These are phyloP conservation scores for Leccinum pachyderme DNA, from an alignment of 1,284 basidiomycete genomes.

Conservation along the genomic window DNA sequence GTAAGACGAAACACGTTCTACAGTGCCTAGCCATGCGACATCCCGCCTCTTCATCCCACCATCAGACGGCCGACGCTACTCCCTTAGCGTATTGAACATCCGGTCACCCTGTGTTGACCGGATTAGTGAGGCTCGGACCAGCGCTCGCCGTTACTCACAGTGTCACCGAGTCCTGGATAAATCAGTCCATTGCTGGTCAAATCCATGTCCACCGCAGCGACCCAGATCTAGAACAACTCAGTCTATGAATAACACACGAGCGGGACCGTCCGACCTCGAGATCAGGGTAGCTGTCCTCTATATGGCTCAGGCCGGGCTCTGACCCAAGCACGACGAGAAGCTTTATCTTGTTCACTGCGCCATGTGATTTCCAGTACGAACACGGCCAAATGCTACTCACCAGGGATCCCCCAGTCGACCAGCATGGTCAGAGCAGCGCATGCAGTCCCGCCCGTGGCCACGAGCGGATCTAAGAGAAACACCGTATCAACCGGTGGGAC, in stretches of 20 bases:
- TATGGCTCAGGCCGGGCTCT: constrained; percentile 67
- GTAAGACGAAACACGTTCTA: background rate
- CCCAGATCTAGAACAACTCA: constrained; percentile 64
- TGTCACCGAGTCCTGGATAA: constrained; percentile 85
- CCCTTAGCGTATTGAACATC: constrained; percentile 55
- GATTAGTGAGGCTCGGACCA: background rate
- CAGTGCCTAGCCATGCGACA: background rate
- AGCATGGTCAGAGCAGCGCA: constrained; percentile 85
- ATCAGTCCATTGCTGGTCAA: constrained; percentile 78
- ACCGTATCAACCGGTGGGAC: constrained; percentile 78
- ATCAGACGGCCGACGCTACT: constrained; percentile 23
- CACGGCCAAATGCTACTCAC: constrained; percentile 39
- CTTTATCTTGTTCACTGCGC: constrained; percentile 71
- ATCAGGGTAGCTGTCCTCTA: constrained; percentile 69
- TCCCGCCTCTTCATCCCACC: constrained; percentile 1
- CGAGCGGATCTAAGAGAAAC: constrained; percentile 86
- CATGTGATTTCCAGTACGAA: background rate
- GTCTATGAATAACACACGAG: background rate
- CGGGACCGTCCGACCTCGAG: constrained; percentile 59
- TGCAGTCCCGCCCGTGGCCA: constrained; percentile 94
- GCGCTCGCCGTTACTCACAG: constrained; percentile 49
- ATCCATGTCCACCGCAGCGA: constrained; percentile 73
- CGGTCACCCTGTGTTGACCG: constrained; percentile 55
- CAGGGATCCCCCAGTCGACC: constrained; percentile 78
- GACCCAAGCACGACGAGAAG: constrained; percentile 83